These are phyloP conservation scores for Polytrichum commune DNA, from an alignment of 225 moss, liverwort and hornwort species.

Conservation along the genomic window DNA sequence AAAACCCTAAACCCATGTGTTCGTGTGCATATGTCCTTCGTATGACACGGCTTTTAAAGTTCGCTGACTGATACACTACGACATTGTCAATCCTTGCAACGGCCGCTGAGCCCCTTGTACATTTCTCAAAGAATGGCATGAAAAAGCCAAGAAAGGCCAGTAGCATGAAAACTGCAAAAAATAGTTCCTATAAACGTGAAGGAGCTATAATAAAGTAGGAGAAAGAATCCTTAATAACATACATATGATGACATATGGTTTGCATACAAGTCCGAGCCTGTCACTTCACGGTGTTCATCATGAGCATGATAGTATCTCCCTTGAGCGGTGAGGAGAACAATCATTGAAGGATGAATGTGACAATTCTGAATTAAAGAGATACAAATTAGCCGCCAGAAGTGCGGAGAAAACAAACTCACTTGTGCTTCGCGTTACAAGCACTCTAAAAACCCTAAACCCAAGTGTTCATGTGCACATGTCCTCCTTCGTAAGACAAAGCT, in stretches of 20 bases:
- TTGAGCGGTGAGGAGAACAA: neutral
- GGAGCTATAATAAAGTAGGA: neutral
- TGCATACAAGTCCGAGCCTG: neutral
- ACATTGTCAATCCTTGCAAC: neutral
- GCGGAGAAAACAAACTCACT: neutral
- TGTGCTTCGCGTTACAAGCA: neutral
- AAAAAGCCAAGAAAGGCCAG: neutral
- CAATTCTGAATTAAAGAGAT: neutral
- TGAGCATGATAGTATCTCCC: neutral
- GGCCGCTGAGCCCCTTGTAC: neutral
- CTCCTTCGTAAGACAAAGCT: neutral
- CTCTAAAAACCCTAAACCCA: neutral
- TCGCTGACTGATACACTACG: neutral
- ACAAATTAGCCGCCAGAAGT: neutral
- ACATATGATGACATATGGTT: neutral
- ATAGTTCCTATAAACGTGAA: neutral
- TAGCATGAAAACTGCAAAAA: neutral
- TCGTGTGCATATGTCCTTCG: neutral
- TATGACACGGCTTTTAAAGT: neutral
- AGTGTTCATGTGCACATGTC: neutral
- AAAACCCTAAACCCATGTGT: neutral
- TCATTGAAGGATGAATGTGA: neutral
- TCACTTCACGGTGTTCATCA: conserved; percentile 59
- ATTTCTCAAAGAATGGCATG: neutral
- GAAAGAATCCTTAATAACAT: neutral